A percentile compares a stretch with the other conserved stretches of the same genome.
Evolutionary conservation across 495 filamentous ascomycete species (phyloP).

Genomic region (Aspergillus heteromorphus): DNA sequence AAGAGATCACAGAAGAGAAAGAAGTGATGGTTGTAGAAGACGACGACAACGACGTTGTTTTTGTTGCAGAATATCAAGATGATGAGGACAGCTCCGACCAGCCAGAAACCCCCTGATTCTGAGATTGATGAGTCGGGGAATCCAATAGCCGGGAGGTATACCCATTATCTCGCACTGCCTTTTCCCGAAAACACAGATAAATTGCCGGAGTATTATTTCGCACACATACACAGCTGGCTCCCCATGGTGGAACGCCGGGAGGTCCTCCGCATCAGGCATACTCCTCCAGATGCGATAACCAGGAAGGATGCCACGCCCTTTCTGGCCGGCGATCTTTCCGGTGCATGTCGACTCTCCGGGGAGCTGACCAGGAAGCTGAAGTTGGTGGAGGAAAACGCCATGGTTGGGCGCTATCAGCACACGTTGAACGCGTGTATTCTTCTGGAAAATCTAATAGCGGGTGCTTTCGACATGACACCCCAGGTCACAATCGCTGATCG

Average conservation of each 20-base stretch:
- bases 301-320: constrained; percentile 18
- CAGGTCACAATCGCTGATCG: too few species aligned
- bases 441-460: constrained; percentile 17
- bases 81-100: too few species aligned
- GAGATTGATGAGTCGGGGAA: too few species aligned
- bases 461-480: constrained; percentile 6
- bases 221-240: constrained; percentile 60
- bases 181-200: constrained; percentile 18
- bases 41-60: too few species aligned
- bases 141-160: neutral
- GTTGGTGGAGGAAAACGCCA: too few species aligned
- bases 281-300: neutral
- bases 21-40: too few species aligned
- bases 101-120: too few species aligned
- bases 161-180: neutral
- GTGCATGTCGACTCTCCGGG: too few species aligned
- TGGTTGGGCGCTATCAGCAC: neutral
- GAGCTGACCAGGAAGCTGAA: too few species aligned
- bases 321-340: too few species aligned
- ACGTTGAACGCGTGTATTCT: neutral
- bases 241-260: constrained; percentile 60
- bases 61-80: too few species aligned
- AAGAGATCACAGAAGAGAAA: too few species aligned
- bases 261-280: constrained; percentile 31
- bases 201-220: constrained; percentile 58